These are phyloP conservation scores for Rhodosporidiobolus sp. DNA, from an alignment of 768 basidiomycete species.

Conservation along the genomic window DNA sequence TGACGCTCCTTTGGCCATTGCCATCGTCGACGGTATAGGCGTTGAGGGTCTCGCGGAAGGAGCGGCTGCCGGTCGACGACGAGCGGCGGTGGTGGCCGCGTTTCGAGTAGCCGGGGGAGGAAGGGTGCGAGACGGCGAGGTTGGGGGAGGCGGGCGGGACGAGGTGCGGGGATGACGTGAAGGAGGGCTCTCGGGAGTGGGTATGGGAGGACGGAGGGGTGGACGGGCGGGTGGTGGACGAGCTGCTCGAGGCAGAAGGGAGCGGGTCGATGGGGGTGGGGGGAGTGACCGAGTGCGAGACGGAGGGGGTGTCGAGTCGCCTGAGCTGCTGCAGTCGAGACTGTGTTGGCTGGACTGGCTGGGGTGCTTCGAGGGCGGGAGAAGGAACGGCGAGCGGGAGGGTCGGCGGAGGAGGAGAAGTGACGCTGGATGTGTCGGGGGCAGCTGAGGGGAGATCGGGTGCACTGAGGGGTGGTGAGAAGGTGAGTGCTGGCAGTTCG, in stretches of 20 bases:
- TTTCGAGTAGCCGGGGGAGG: background rate
- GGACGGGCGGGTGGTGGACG: background rate
- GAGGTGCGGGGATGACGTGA: slow-evolving; percentile 4
- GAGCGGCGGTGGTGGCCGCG: slow-evolving; percentile 27
- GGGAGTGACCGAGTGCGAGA: background rate
- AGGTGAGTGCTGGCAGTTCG: slow-evolving; percentile 16
- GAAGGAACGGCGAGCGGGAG: background rate
- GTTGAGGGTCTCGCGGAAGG: slow-evolving; percentile 38
- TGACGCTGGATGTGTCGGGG: background rate
- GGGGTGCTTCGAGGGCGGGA: background rate
- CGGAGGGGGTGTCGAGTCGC: slow-evolving; percentile 1
- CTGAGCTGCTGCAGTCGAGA: slow-evolving; percentile 4
- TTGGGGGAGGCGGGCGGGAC: slow-evolving; percentile 1
- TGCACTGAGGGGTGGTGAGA: slow-evolving; percentile 7
- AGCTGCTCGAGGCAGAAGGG: background rate
- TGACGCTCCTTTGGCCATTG: slow-evolving; percentile 32
- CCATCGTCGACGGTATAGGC: slow-evolving; percentile 30
- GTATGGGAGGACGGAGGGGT: background rate
- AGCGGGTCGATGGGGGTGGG: slow-evolving; percentile 7
- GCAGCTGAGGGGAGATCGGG: background rate
- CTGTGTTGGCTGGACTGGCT: background rate
- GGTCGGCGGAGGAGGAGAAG: background rate
- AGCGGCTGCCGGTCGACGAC: slow-evolving; percentile 20
- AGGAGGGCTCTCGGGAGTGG: background rate
- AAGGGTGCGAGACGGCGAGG: background rate